Evolutionary conservation across 257 asterid genomes (phyloP).

Genomic region (Avicennia marina): DNA sequence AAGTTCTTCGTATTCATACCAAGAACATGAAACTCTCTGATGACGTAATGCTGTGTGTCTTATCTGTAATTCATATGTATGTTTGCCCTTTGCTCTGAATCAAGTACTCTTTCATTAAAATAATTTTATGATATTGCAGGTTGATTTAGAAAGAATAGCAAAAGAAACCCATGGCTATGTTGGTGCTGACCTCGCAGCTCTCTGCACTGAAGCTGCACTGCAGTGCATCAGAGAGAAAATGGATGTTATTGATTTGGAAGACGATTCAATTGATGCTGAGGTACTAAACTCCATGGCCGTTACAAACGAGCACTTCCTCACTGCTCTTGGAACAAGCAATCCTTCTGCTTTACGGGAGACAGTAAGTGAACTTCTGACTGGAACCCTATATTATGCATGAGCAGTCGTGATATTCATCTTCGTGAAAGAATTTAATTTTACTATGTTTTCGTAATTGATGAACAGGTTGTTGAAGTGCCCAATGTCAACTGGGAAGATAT

Average conservation of each 20-base stretch:
- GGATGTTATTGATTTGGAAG: conserved; percentile 59
- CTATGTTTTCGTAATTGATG: neutral
- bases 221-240: conserved; percentile 59
- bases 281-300: conserved; percentile 58
- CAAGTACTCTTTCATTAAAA: neutral
- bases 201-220: conserved; percentile 58
- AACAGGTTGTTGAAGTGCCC: conserved; percentile 50
- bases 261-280: conserved; percentile 53
- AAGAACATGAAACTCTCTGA: conserved; percentile 51
- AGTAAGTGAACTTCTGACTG: conserved; percentile 26
- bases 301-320: conserved; percentile 53
- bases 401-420: neutral
- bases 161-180: conserved; percentile 53
- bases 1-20: conserved; percentile 47
- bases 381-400: neutral
- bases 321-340: conserved; percentile 65
- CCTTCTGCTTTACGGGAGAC: conserved; percentile 62
- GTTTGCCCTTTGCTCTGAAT: neutral
- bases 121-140: conserved; percentile 27
- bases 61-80: neutral
- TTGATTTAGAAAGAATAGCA: conserved; percentile 45
- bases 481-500: conserved; percentile 47
- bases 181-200: conserved; percentile 65
- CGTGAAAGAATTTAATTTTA: neutral
- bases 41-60: conserved; percentile 29